These are phyloP conservation scores for Plasmopara viticola DNA, from an alignment of 352 stramenopile genomes.

Conservation along the genomic window DNA sequence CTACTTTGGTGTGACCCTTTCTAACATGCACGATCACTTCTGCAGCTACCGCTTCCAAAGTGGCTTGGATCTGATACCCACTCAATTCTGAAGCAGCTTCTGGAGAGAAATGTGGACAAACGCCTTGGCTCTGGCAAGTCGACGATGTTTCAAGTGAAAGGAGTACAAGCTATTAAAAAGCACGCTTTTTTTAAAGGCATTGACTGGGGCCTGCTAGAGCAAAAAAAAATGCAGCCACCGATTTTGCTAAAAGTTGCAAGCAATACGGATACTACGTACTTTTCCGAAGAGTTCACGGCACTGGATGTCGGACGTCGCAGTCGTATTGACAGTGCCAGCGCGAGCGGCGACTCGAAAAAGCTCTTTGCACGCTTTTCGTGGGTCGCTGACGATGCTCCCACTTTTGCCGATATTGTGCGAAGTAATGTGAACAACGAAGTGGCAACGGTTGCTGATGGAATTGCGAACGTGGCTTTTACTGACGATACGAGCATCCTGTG, in stretches of 20 bases:
- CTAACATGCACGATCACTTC: background rate
- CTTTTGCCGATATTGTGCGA: conserved; percentile 48
- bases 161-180: conserved; percentile 94
- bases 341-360: conserved; percentile 34
- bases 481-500: background rate
- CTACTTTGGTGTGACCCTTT: no score
- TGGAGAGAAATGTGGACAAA: conserved; percentile 94
- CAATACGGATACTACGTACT: conserved; percentile 90
- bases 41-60: conserved; percentile 58
- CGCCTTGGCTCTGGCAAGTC: conserved; percentile 90
- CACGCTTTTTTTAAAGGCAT: conserved; percentile 92
- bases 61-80: conserved; percentile 83
- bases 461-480: conserved; percentile 17
- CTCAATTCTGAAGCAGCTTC: conserved; percentile 94
- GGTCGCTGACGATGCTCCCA: conserved; percentile 50
- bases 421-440: conserved; percentile 8
- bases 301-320: conserved; percentile 52
- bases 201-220: conserved; percentile 91
- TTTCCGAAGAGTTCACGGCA: conserved; percentile 89
- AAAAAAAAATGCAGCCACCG: conserved; percentile 87
- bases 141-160: conserved; percentile 98
- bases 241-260: conserved; percentile 84
- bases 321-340: conserved; percentile 25
- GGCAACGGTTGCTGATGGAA: conserved; percentile 9
- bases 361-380: conserved; percentile 76